Evolutionary conservation across 1,284 basidiomycete species (phyloP).

Genomic region (Malassezia psittaci): DNA sequence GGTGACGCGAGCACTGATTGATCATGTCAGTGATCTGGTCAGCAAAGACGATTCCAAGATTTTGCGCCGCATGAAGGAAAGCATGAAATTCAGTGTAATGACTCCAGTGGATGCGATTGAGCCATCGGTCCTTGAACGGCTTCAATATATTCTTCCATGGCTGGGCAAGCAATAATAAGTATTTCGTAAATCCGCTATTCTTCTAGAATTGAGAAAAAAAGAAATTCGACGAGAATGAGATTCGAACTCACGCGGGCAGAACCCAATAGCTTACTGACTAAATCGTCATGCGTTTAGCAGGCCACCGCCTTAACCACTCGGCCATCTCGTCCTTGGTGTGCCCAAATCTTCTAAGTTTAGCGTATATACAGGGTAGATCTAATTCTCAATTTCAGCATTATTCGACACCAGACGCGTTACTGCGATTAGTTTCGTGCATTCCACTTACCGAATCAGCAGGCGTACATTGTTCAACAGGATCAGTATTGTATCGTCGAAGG

Average conservation of each 20-base stretch:
- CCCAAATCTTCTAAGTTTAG: no score
- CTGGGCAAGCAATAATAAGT: conserved; percentile 18
- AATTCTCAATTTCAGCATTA: neutral
- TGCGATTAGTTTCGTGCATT: no score
- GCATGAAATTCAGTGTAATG: conserved; percentile 56
- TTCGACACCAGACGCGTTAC: no score
- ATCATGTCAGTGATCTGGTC: conserved; percentile 57
- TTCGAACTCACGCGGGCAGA: conserved; percentile 48
- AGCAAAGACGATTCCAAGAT: conserved; percentile 22
- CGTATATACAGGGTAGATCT: no score
- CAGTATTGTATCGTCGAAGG: conserved; percentile 35
- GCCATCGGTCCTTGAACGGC: conserved; percentile 61
- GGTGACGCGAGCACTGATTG: conserved; percentile 62
- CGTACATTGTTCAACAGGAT: conserved; percentile 44
- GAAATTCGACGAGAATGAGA: conserved; percentile 44
- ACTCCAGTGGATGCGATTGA: conserved; percentile 59
- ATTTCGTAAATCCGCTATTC: neutral
- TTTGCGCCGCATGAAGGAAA: conserved; percentile 23
- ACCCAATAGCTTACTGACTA: conserved; percentile 19
- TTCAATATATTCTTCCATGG: conserved; percentile 62
- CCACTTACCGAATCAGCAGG: conserved; percentile 33
- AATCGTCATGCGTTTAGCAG: conserved; percentile 15
- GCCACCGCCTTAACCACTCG: conserved; percentile 46
- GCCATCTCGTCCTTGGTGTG: conserved; percentile 35
- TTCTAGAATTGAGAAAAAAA: conserved; percentile 1